Base-by-base conservation (phyloP, 139 green algal species). In the Prasinococcaceae sp. region DNA sequence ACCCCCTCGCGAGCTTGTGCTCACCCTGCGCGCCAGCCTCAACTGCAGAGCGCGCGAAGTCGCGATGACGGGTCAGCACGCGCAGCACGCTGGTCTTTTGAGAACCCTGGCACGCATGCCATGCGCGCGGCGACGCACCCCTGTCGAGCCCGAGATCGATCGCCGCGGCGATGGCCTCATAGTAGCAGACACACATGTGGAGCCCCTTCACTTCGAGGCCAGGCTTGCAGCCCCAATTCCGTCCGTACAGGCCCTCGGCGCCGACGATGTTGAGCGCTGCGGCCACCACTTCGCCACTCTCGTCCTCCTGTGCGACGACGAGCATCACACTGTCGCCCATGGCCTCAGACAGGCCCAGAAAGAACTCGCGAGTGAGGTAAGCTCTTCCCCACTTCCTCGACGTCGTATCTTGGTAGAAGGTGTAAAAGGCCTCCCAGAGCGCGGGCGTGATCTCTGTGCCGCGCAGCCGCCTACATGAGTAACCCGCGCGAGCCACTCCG, bases 171-270 rank as follows among this genome's bases (percentile, higher is more conserved):
- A 84, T 68, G 6, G 55, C 55, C 46, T 61, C 40, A 5, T 94
- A 94, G 63, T 93, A 94, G 68, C 84, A 94, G 8, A 88, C 65
- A 68, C 94, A 86, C 63, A 95, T 94, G 57, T 95, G 86, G 20
- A 95, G 74, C 53, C 80, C 54, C 43, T 75, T 72, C 52, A 77
- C 52, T 10, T 78, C 71, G 25, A 51, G 61, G 8, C 27, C 39
- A 9, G 49, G 49, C 10, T 29, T 6, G 58, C 74, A 82, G 36
- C 86, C 87, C 84, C 87, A 95, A 71, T 94, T 92, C 33, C 86
- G 64, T 26, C 86, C 86, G 63, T 68, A 94, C 4, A 95, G 60
- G 3, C 74, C 68, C 30, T 94, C 56, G 6, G 61, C 77, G 37
- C 86, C 86, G 8, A 90, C 60, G 3, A 94, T 67, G 65, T 95